A percentile compares a stretch with the other conserved stretches of the same genome.
These are phyloP conservation scores for Solanum infundibuliforme DNA, from an alignment of 257 asterid genomes.

Conservation along the genomic window DNA sequence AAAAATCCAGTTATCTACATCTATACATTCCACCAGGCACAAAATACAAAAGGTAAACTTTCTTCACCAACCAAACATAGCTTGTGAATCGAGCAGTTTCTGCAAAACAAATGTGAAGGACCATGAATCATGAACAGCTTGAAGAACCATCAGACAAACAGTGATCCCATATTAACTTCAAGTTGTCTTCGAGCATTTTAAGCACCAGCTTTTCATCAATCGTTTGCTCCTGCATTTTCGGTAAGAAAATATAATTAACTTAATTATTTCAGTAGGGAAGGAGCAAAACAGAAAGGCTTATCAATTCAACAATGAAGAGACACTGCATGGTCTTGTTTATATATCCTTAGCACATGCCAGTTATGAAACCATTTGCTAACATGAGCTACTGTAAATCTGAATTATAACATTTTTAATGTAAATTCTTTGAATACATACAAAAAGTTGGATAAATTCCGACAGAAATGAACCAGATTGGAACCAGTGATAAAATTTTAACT, in stretches of 20 bases:
- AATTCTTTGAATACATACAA: not conserved
- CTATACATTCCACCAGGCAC: not conserved
- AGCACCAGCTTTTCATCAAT: constrained; percentile 8
- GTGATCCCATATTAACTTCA: constrained; percentile 34
- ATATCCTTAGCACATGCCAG: not conserved
- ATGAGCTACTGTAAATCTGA: not conserved
- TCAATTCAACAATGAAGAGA: not conserved
- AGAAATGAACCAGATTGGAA: not conserved
- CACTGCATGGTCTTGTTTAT: not conserved
- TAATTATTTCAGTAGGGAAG: not conserved
- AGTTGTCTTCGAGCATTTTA: constrained; percentile 26
- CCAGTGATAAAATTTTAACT: not conserved
- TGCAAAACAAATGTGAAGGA: not conserved
- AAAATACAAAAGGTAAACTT: not conserved
- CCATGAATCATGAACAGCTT: not conserved
- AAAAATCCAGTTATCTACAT: not conserved
- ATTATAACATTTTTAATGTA: not conserved
- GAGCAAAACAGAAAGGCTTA: not conserved
- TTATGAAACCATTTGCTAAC: not conserved
- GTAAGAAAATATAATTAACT: not conserved
- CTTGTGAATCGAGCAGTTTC: not conserved
- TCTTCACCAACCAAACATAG: not conserved
- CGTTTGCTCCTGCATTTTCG: constrained; percentile 23
- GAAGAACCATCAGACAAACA: constrained; percentile 9
- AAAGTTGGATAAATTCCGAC: not conserved